Conservation (phyloP, 805 yeast species). For the Saturnispora ahearnii region DNA sequence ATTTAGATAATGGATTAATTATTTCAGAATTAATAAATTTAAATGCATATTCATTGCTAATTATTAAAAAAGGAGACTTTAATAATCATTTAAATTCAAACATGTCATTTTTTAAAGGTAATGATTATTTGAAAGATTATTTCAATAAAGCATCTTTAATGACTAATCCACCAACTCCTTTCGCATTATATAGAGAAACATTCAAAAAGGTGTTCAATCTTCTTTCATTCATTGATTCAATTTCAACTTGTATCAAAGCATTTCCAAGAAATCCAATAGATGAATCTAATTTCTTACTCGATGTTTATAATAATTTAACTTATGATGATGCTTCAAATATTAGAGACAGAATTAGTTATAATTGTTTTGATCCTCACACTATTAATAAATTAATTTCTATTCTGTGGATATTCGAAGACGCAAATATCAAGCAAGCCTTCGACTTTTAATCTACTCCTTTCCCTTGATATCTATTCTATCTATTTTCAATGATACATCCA, state of each 20-base stretch:
- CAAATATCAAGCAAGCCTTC: constrained; percentile 1
- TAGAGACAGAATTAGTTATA: not conserved
- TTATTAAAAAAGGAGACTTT: not conserved
- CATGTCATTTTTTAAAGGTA: not conserved
- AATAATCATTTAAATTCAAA: not conserved
- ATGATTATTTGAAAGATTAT: not conserved
- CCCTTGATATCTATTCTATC: constrained; percentile 29
- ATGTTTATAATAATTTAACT: not conserved
- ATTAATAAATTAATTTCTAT: constrained; percentile 1
- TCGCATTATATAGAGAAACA: not conserved
- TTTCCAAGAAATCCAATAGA: not conserved
- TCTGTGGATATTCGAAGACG: constrained; percentile 9
- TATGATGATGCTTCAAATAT: not conserved
- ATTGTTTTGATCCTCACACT: not conserved
- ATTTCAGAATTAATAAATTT: constrained; percentile 4
- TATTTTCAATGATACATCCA: not conserved
- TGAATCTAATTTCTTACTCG: not conserved
- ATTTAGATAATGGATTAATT: not conserved
- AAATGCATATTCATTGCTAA: not conserved
- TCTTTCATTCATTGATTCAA: constrained; percentile 7
- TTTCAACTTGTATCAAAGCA: not conserved
- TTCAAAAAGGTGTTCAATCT: constrained; percentile 4
- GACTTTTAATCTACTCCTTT: not conserved
- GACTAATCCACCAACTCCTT: not conserved
- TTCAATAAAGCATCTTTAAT: not conserved